These are phyloP conservation scores for Rosa persica DNA, from an alignment of 306 rosid genomes.

Conservation along the genomic window DNA sequence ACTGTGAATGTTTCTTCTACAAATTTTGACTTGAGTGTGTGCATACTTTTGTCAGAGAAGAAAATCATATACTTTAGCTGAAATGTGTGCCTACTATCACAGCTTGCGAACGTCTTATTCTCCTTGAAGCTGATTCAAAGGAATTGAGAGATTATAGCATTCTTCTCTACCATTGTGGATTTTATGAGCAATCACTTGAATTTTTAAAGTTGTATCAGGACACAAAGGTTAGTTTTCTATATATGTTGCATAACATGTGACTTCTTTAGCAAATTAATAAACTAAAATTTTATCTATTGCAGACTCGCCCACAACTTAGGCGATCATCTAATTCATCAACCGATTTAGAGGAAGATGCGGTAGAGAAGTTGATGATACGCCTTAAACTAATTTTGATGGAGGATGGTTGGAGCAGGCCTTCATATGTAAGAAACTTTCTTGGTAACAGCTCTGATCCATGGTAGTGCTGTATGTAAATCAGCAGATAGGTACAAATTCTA, in stretches of 20 bases:
- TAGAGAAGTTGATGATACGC: slow-evolving; percentile 62
- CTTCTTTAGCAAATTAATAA: slow-evolving; percentile 15
- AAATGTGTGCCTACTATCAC: slow-evolving; percentile 26
- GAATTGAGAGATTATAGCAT: slow-evolving; percentile 87
- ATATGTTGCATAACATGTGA: neutral
- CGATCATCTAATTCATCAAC: slow-evolving; percentile 30
- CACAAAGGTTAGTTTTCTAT: slow-evolving; percentile 43
- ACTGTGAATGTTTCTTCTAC: neutral
- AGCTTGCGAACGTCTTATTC: slow-evolving; percentile 94
- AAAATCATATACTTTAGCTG: neutral
- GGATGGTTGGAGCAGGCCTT: slow-evolving; percentile 69
- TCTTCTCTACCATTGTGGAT: slow-evolving; percentile 92
- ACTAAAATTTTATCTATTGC: slow-evolving; percentile 25
- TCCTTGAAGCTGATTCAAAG: slow-evolving; percentile 57
- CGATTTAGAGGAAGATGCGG: slow-evolving; percentile 62
- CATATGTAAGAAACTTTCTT: slow-evolving; percentile 53
- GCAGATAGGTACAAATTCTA: neutral
- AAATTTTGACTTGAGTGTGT: neutral
- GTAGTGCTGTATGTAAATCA: slow-evolving; percentile 36
- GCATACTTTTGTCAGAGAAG: neutral
- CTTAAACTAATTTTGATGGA: slow-evolving; percentile 69
- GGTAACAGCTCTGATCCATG: slow-evolving; percentile 79
- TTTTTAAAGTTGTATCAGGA: slow-evolving; percentile 58
- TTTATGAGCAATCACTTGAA: slow-evolving; percentile 59
- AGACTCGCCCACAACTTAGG: slow-evolving; percentile 42